phyloP scores from a whole-genome alignment of 345 rosid genomes.

The Microcos paniculata region DNA sequence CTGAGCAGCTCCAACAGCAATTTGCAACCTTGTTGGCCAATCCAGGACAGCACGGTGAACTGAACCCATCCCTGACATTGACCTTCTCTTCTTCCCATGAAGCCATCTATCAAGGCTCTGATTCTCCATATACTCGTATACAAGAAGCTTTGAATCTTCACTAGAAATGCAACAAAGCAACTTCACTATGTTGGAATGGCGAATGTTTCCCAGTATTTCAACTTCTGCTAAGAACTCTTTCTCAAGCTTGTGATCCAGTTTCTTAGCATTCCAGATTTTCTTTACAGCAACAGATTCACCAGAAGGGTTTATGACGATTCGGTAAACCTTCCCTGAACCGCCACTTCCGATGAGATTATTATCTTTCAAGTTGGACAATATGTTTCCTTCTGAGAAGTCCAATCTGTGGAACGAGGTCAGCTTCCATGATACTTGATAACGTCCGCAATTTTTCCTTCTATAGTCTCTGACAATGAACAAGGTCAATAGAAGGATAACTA shows the following conservation, averaged over 20 bases:
- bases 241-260: conserved; percentile 54
- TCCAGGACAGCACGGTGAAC: conserved; percentile 29
- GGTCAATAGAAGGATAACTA: conserved; percentile 28
- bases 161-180: conserved; percentile 81
- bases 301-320: conserved; percentile 31
- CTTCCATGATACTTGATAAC: conserved; percentile 62
- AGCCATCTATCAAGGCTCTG: conserved; percentile 87
- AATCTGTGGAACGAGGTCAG: conserved; percentile 75
- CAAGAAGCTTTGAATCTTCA: conserved; percentile 82
- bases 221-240: conserved; percentile 82
- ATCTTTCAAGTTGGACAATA: conserved; percentile 66
- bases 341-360: conserved; percentile 83
- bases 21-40: conserved; percentile 74
- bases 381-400: conserved; percentile 58
- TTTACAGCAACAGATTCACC: conserved; percentile 83
- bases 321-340: conserved; percentile 87
- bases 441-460: conserved; percentile 38
- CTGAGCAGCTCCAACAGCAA: conserved; percentile 82
- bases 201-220: conserved; percentile 66
- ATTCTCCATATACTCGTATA: conserved; percentile 90
- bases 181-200: conserved; percentile 84
- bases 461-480: conserved; percentile 47
- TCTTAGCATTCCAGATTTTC: conserved; percentile 62
- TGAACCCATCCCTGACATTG: conserved; percentile 13
- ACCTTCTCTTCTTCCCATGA: conserved; percentile 50